A percentile compares a stretch with the other conserved stretches of the same genome.
These are phyloP conservation scores for Margaritispora aquatica DNA, from an alignment of 495 filamentous ascomycete species.

Conservation along the genomic window DNA sequence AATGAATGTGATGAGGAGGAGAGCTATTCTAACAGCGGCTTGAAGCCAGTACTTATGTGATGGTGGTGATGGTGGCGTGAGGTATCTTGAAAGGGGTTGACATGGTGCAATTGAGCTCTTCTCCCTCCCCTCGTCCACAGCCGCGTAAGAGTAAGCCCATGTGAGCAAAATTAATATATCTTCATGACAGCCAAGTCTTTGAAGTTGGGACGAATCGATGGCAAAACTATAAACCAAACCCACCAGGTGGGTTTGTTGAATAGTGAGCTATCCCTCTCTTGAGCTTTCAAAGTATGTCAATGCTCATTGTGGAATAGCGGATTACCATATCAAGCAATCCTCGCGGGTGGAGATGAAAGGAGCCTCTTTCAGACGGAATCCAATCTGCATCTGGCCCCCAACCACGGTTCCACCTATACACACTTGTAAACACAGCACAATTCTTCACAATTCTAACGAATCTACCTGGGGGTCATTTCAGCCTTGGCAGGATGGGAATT, in stretches of 20 bases:
- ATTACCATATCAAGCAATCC: background rate
- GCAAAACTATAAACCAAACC: background rate
- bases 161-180: slow-evolving; percentile 3
- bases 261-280: background rate
- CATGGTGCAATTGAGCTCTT: background rate
- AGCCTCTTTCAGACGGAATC: background rate
- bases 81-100: background rate
- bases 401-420: background rate
- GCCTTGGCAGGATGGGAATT: background rate
- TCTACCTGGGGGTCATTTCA: background rate
- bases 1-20: background rate
- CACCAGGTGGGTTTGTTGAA: background rate
- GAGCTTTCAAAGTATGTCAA: background rate
- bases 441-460: too few relatives aligned
- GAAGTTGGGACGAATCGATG: background rate
- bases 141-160: background rate
- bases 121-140: background rate
- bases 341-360: background rate
- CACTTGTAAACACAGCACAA: too few relatives aligned
- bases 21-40: background rate
- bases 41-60: background rate
- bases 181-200: background rate
- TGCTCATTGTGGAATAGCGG: background rate
- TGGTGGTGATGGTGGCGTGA: background rate
- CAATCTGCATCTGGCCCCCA: background rate